Evolutionary conservation across 148 eudicot species (phyloP), one percentile per base, ranked within the genome.

Genomic region (Fagopyrum esculentum): DNA sequence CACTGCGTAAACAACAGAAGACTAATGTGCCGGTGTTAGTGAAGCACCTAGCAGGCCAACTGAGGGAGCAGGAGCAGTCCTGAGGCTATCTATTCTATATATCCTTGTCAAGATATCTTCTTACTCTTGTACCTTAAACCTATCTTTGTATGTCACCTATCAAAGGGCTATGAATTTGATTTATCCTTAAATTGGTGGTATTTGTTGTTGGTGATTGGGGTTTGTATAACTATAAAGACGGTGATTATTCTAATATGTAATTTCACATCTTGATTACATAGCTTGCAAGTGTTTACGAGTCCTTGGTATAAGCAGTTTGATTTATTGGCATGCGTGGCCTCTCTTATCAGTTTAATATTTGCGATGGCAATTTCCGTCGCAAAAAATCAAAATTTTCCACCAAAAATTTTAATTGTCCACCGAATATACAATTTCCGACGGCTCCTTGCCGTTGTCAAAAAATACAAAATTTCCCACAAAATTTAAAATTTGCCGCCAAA

Each of bases 11-110:
- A 81, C 89, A 82, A 79, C 94, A 86, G 52, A 96, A 87, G 74
- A 82, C 94, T 48, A 88, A 85, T 84, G 97, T 96, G 78, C 98
- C 99, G 45, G 91, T 76, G 13, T 79, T 96, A 80, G 99, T 92
- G 85, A 92, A 92, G 82, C 88, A 95, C 82, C 83, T 95, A 43
- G 81, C 90, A 52, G 93, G 88, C 79, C 99, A 95, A 80, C 90
- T 95, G 71, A 95, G 98, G 78, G 91, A 87, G 82, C 92, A 84
- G 81, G 98, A 95, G 80, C 99, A 95, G 82, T 54, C 19, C 26
- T 71, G 74, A 19, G 17, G 35, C 43, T 61, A 26, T 2, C 40
- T 35, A 35, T 35, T 35, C 40, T 35, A 35, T 35, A 35, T 35
- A 35, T 35, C 40, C 40, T 35, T 35, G 40, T 35, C 2, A 1